Evolutionary conservation across 495 filamentous ascomycete genomes (phyloP).

Genomic region (Lepidopterella palustris): DNA sequence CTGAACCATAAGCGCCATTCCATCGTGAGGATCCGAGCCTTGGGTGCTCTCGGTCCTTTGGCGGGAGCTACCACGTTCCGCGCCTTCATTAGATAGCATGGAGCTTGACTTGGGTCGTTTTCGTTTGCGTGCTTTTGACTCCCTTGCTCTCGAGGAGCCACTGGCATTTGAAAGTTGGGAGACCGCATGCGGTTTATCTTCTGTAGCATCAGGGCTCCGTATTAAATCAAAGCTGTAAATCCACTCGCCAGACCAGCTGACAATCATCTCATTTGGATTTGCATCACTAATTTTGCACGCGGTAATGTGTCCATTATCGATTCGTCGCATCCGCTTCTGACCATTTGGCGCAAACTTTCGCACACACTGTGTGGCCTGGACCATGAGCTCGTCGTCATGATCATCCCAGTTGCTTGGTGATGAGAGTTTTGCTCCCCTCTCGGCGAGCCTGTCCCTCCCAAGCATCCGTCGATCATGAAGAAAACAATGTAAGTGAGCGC

Average conservation of each 20-base stretch:
- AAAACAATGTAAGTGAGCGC: conserved; percentile 67
- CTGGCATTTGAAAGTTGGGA: conserved; percentile 28
- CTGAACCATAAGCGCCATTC: conserved; percentile 48
- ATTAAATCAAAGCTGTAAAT: conserved; percentile 70
- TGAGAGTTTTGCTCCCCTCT: conserved; percentile 45
- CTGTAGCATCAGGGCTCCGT: conserved; percentile 52
- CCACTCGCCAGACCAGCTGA: conserved; percentile 69
- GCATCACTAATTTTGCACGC: conserved; percentile 75
- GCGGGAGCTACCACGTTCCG: conserved; percentile 38
- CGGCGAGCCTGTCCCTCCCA: conserved; percentile 52
- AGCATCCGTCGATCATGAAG: conserved; percentile 71
- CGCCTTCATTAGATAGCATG: conserved; percentile 42
- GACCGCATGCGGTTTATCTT: conserved; percentile 27
- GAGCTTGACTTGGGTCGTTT: conserved; percentile 49
- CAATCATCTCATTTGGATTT: conserved; percentile 66
- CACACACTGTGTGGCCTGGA: conserved; percentile 61
- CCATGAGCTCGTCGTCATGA: conserved; percentile 53
- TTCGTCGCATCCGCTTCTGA: conserved; percentile 45
- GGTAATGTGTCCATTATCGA: conserved; percentile 62
- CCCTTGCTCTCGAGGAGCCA: conserved; percentile 11
- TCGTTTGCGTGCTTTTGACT: conserved; percentile 47
- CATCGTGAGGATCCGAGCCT: conserved; percentile 29
- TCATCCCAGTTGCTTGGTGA: conserved; percentile 19
- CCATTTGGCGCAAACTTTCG: conserved; percentile 61
- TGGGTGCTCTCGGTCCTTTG: conserved; percentile 37